Evolutionary conservation across 495 filamentous ascomycete species (phyloP).

Genomic region (Aspergillus steynii): DNA sequence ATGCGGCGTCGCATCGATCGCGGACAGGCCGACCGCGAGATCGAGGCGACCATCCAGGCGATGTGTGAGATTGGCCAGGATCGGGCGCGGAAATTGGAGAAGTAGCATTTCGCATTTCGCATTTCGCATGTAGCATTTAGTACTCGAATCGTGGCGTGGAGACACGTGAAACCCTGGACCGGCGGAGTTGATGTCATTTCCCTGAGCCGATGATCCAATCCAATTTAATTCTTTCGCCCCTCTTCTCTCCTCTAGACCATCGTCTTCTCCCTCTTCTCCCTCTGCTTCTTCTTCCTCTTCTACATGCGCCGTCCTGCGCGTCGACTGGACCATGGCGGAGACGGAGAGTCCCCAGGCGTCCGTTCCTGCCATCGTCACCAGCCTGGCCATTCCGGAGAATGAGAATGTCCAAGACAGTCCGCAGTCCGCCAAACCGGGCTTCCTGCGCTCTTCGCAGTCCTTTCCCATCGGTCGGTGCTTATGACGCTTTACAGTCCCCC

Average conservation of each 20-base stretch:
- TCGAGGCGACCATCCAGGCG: slow-evolving; percentile 73
- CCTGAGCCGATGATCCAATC: background rate
- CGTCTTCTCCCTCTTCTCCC: background rate
- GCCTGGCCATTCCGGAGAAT: background rate
- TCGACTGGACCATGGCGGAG: slow-evolving; percentile 27
- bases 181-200: background rate
- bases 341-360: slow-evolving; percentile 19
- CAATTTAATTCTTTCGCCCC: background rate
- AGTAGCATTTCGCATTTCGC: background rate
- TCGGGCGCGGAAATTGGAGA: slow-evolving; percentile 53
- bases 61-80: slow-evolving; percentile 75
- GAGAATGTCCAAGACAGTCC: slow-evolving; percentile 5
- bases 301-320: slow-evolving; percentile 22
- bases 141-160: too few species aligned
- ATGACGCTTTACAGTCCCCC: background rate
- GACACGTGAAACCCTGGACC: too few species aligned
- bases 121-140: too few species aligned
- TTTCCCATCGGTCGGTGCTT: slow-evolving; percentile 27
- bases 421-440: slow-evolving; percentile 14
- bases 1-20: slow-evolving; percentile 76
- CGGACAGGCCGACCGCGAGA: slow-evolving; percentile 65
- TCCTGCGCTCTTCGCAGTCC: slow-evolving; percentile 21
- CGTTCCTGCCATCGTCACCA: slow-evolving; percentile 27
- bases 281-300: background rate
- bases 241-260: background rate